These are phyloP conservation scores for Fraxinus dipetala DNA, from an alignment of 305 asterid genomes.

Conservation along the genomic window DNA sequence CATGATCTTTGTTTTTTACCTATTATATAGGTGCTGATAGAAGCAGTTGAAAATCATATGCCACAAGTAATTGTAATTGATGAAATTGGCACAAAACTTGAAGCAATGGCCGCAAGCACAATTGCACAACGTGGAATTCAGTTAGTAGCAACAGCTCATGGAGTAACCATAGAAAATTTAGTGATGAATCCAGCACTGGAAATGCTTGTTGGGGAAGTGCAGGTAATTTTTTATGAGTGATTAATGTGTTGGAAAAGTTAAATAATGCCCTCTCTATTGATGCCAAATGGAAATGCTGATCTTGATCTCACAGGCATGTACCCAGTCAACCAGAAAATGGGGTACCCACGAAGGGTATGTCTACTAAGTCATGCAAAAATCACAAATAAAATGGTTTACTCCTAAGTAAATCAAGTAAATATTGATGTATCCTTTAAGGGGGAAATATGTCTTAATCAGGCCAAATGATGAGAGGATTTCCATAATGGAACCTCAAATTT, in stretches of 20 bases:
- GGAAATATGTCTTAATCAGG: background rate
- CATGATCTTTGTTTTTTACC: slow-evolving; percentile 6
- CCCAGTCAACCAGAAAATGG: slow-evolving; percentile 1
- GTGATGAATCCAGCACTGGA: slow-evolving; percentile 90
- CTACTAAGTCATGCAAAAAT: background rate
- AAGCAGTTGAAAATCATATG: slow-evolving; percentile 97
- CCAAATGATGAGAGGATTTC: background rate
- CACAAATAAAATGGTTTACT: background rate
- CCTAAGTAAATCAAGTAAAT: background rate
- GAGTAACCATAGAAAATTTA: slow-evolving; percentile 78
- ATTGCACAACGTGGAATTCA: slow-evolving; percentile 99
- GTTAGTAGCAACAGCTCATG: slow-evolving; percentile 97
- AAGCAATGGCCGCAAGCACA: slow-evolving; percentile 91
- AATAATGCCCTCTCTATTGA: slow-evolving; percentile 1
- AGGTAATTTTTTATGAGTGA: slow-evolving; percentile 45
- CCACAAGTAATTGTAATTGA: slow-evolving; percentile 96
- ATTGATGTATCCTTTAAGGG: background rate
- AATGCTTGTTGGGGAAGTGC: slow-evolving; percentile 96
- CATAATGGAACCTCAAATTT: background rate
- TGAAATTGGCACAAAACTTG: slow-evolving; percentile 93
- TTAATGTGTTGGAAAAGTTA: background rate
- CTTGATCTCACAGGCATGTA: background rate
- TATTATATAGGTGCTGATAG: slow-evolving; percentile 70
- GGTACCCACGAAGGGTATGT: background rate
- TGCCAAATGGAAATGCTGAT: slow-evolving; percentile 11